A percentile compares a stretch with the other conserved stretches of the same genome.
Conservation (phyloP, 176 grass and related monocot genomes). For the Puccinellia tenuiflora region DNA sequence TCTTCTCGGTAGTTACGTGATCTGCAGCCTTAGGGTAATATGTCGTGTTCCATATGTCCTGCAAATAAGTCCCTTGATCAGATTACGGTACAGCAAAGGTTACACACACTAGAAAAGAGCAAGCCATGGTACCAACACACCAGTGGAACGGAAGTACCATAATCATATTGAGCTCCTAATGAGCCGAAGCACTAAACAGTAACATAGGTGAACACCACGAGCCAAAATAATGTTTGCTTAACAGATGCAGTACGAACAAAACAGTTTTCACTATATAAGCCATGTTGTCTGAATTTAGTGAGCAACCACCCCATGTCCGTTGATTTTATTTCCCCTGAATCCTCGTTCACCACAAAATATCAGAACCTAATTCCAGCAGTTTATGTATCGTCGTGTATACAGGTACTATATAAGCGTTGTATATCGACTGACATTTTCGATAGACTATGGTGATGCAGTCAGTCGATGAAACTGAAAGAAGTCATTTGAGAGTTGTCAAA, state of each 20-base stretch:
- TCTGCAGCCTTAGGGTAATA: constrained; percentile 96
- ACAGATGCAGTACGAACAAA: background rate
- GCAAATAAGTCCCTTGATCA: constrained; percentile 11
- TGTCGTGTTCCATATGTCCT: constrained; percentile 99
- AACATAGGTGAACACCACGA: background rate
- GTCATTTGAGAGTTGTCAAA: background rate
- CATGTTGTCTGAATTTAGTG: background rate
- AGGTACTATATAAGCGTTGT: background rate
- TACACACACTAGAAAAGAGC: background rate
- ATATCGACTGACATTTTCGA: background rate
- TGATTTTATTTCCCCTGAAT: background rate
- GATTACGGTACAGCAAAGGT: constrained; percentile 1
- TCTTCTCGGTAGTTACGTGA: constrained; percentile 88
- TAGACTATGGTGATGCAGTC: background rate
- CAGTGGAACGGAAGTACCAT: background rate
- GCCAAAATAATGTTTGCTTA: background rate
- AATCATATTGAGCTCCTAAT: background rate
- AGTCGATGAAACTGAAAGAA: background rate
- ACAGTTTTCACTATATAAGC: background rate
- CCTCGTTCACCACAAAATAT: background rate
- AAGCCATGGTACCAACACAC: background rate
- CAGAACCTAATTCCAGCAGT: background rate
- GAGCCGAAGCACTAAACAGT: background rate
- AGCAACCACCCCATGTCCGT: background rate
- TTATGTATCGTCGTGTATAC: background rate